A percentile compares a stretch with the other conserved stretches of the same genome.
Evolutionary conservation across 83 land plant genomes (phyloP).

Genomic region (Larix sibirica): DNA sequence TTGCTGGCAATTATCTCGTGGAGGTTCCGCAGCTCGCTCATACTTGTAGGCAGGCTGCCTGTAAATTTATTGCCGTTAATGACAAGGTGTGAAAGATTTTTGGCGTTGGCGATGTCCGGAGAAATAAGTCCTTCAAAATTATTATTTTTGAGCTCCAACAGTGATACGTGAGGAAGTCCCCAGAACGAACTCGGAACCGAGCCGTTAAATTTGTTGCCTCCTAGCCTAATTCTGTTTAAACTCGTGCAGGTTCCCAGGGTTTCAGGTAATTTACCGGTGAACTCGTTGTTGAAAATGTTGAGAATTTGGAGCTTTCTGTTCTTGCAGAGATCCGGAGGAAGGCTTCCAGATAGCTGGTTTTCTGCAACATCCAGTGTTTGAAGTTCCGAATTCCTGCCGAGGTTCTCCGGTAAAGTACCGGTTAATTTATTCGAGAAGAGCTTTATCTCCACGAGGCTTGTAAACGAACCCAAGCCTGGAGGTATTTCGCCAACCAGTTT

Average conservation of each 20-base stretch:
- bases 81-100: slow-evolving; percentile 32
- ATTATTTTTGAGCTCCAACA: slow-evolving; percentile 46
- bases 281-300: slow-evolving; percentile 17
- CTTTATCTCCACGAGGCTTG: slow-evolving; percentile 46
- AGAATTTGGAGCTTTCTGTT: slow-evolving; percentile 32
- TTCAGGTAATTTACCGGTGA: slow-evolving; percentile 50
- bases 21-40: slow-evolving; percentile 40
- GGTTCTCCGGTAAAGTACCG: slow-evolving; percentile 39
- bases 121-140: slow-evolving; percentile 37
- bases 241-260: slow-evolving; percentile 34
- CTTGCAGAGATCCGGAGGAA: slow-evolving; percentile 44
- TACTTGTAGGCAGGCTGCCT: slow-evolving; percentile 39
- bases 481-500: slow-evolving; percentile 44
- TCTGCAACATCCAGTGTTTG: slow-evolving; percentile 30
- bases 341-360: slow-evolving; percentile 40
- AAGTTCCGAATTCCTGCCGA: slow-evolving; percentile 43
- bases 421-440: slow-evolving; percentile 47
- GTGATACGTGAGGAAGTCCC: slow-evolving; percentile 41
- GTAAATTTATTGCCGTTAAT: slow-evolving; percentile 32
- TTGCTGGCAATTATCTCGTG: slow-evolving; percentile 20
- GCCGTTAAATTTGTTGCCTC: slow-evolving; percentile 42
- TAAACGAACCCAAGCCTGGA: slow-evolving; percentile 32
- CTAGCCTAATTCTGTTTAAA: slow-evolving; percentile 36
- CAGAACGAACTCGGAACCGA: slow-evolving; percentile 45
- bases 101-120: slow-evolving; percentile 24